Base-by-base conservation (phyloP, 2,329 filamentous ascomycete genomes). In the Scytalidium sp. region DNA sequence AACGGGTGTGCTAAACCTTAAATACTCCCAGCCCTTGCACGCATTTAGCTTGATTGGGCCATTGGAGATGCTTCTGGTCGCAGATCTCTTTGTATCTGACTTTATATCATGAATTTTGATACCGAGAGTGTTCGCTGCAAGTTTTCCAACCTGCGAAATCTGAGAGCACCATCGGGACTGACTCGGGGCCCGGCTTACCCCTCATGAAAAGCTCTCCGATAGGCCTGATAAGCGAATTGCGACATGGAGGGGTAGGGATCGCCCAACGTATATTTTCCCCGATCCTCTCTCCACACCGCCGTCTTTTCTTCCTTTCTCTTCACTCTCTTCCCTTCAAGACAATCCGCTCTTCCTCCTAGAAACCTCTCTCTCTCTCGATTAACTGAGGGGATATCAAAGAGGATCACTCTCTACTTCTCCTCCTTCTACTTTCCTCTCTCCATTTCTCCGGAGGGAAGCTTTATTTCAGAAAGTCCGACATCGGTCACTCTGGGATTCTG, bases 371-470 rank as follows among this genome's bases (percentile, higher is more conserved):
- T 23, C 3, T 47, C 45, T 41, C 32, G n/a, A 6, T 15, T n/a
- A 8, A 9, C 32, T 36, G 13, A 36, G 32, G 17, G 15, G 5
- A 36, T 36, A 10, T 36, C 17, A 8, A n/a, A 36, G 32, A 36
- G 32, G 15, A 15, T 36, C 13, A 10, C 17, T 36, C 7, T 27
- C 7, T 39, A 42, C 41, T 43, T 52, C 46, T n/a, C n/a, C 46
- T 50, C 53, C 48, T 42, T 52, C 56, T 58, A 46, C 51, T 39
- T 47, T 45, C 46, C 32, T 42, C 36, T 32, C 45, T 52, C 43
- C 49, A 50, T 41, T 46, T 44, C 45, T 39, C 29, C 46, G 20
- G 17, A 40, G 20, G 17, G 19, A 19, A 19, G 17, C 23, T 17
- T n/a, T 19, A 19, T 19, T 36, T 21, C 41, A 6, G 17, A 5